Base-by-base conservation (phyloP, 2,329 filamentous ascomycete genomes). In the Fusarium sambucinum region DNA sequence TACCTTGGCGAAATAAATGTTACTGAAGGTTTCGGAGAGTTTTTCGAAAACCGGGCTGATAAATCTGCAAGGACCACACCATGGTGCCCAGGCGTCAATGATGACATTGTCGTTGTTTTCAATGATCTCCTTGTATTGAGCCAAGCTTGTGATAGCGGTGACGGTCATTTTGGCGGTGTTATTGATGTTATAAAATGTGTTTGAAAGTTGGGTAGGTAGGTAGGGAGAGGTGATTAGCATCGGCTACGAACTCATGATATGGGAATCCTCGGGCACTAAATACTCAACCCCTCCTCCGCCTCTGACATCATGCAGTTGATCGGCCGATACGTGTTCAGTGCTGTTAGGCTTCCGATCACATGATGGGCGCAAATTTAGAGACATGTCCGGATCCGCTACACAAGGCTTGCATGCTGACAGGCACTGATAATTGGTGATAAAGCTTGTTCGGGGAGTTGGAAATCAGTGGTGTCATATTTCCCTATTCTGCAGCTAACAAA, bases 11-110 rank as follows among this genome's bases (percentile, higher is more conserved):
- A 58, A 66, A 16, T 21, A n/a, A 16, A 50, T 13, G 1, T 8
- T 12, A n/a, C n/a, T n/a, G n/a, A n/a, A n/a, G n/a, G n/a, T n/a
- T 2, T 63, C 19, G 0, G 59, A 38, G 0, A 58, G 0, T 42
- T 25, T 40, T 7, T 55, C 63, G 10, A 62, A 8, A 0, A 57
- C 4, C 0, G 63, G 63, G 13, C 52, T 55, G 9, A 67, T 62
- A 0, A 38, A 6, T 33, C 38, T 44, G 19, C 62, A 66, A 19
- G 62, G 62, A 2, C 57, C 52, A 12, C 62, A 67, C 63, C 63
- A 66, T 13, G 37, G 6, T 2, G 62, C 62, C 50, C 41, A 67
- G 7, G 29, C 66, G 21, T 67, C 63, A 5, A 42, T 55, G 1
- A 63, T 3, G 16, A 55, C 56, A 4, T 16, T 4, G 11, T 4